phyloP scores from a whole-genome alignment of 78 protist genomes.

The Dictyostelium intermedium region DNA sequence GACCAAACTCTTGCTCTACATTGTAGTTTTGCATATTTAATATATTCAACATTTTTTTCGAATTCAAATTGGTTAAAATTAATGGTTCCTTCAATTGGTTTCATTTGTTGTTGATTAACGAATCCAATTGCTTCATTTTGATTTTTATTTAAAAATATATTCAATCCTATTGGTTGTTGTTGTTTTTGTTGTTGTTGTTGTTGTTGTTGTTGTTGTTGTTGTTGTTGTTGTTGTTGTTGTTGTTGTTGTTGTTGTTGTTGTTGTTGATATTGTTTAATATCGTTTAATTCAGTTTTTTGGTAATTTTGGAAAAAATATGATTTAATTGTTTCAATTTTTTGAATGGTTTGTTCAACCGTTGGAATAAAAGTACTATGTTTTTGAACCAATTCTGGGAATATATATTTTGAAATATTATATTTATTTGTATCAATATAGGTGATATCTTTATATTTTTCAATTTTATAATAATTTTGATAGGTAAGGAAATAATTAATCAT shows the following conservation, averaged over 20 bases:
- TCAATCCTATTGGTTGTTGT: too few relatives aligned
- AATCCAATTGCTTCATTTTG: background rate
- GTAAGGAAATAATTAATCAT: background rate
- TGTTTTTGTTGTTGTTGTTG: background rate
- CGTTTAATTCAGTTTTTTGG: too few relatives aligned
- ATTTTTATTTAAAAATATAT: too few relatives aligned
- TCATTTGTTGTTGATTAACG: too few relatives aligned
- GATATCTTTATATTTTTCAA: background rate
- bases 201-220: background rate
- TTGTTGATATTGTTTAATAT: background rate
- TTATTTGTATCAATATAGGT: background rate
- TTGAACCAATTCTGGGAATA: background rate
- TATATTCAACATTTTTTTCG: background rate
- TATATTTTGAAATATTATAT: background rate
- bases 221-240: background rate
- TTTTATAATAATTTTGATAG: background rate
- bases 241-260: background rate
- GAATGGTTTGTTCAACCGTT: background rate
- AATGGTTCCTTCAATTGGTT: background rate
- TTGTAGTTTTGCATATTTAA: background rate
- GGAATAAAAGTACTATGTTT: background rate
- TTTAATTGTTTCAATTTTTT: background rate
- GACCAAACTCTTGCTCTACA: background rate
- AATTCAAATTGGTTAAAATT: background rate
- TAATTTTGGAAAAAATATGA: background rate